Base-by-base conservation (phyloP, 257 asterid species). In the Lycium barbarum region DNA sequence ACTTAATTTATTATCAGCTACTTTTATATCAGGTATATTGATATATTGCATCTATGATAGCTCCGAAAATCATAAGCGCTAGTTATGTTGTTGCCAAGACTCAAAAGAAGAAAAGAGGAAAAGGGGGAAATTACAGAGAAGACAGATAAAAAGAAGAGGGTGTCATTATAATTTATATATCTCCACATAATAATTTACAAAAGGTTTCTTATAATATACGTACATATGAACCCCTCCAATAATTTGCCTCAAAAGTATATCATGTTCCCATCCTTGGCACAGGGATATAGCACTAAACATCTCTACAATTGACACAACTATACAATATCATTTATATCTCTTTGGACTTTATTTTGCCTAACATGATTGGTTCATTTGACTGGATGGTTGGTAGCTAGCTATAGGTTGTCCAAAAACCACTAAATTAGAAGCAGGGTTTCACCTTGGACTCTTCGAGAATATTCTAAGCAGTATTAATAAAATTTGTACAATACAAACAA, bases 141-240 rank as follows among this genome's bases (percentile, higher is more conserved):
- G 5, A 43, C n/a, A 18, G 51, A 70, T 6, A 9, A 70, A 57
- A 9, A 45, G 8, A 70, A 36, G 47, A 36, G 18, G 57, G n/a
- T 38, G 59, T 79, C 63, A 59, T 18, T 80, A 57, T 65, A 62
- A 36, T 80, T 87, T 79, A 62, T 84, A 59, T 9, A 84, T 76
- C 45, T 76, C 40, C 22, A 22, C 47, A 87, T 82, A 70, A 61
- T 80, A 26, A 63, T 65, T 18, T 26, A 86, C 86, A 83, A 83
- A 55, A 62, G 79, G 63, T 53, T 62, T 62, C 33, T 26, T 26
- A 9, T 62, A 17, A 70, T 8, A 40, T 70, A 70, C 53, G 35
- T 80, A 80, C 83, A 80, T 61, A 80, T 40, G 38, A 13, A 22
- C 70, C 18, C 71, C 33, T 33, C 84, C 14, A 61, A 40, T 61